Evolutionary conservation across 75 land plant genomes (phyloP).

Genomic region (Cupressus sempervirens): DNA sequence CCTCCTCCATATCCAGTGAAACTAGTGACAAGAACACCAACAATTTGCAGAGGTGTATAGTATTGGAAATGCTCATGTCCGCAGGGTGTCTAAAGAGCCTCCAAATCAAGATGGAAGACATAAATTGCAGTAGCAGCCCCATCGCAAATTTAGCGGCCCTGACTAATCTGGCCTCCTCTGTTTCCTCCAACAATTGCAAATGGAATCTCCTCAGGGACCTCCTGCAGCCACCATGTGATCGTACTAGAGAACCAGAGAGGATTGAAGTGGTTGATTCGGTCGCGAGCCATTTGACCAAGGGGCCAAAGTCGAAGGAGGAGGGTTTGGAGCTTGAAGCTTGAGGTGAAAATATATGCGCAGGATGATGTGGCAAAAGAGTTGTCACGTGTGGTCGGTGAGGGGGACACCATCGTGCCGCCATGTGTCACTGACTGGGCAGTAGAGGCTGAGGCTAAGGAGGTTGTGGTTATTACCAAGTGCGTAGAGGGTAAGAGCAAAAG

Average conservation of each 20-base stretch:
- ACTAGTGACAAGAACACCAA: neutral
- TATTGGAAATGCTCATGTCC: constrained; percentile 7
- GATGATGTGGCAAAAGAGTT: neutral
- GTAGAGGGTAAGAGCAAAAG: constrained; percentile 7
- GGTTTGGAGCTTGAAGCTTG: constrained; percentile 1
- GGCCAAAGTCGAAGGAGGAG: neutral
- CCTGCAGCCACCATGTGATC: neutral
- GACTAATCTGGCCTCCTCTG: neutral
- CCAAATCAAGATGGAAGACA: neutral
- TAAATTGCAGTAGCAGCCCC: neutral
- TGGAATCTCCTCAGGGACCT: neutral
- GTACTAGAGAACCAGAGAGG: constrained; percentile 22
- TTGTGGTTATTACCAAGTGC: neutral
- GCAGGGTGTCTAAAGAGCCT: constrained; percentile 5
- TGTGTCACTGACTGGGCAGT: neutral
- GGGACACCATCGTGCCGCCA: neutral
- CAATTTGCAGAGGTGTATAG: neutral
- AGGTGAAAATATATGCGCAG: neutral
- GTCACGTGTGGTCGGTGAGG: neutral
- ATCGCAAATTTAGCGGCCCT: constrained; percentile 6
- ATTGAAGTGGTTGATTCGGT: neutral
- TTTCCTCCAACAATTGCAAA: neutral
- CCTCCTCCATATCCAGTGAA: neutral
- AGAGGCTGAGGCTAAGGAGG: neutral
- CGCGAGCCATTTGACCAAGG: neutral